Evolutionary conservation across 2,329 filamentous ascomycete genomes (phyloP).

Genomic region (Sclerotinia nivalis): DNA sequence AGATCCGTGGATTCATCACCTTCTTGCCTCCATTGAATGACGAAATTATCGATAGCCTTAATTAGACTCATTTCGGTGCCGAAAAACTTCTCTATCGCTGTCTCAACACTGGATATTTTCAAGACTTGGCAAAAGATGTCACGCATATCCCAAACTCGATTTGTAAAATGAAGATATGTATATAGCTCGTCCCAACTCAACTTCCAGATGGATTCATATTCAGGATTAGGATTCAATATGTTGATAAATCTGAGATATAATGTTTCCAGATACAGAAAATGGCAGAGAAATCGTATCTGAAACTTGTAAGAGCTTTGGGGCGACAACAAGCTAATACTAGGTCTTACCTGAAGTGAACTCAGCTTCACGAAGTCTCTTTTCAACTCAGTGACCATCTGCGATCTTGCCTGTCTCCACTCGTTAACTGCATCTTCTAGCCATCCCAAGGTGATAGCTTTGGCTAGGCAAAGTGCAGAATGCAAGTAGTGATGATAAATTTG

Average conservation of each 20-base stretch:
- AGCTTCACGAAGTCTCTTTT: not conserved
- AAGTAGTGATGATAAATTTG: not conserved
- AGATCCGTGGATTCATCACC: conserved; percentile 3
- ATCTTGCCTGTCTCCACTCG: not conserved
- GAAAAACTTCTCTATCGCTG: not conserved
- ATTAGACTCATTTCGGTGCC: not conserved
- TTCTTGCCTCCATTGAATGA: not conserved
- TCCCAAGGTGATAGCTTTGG: not conserved
- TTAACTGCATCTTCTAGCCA: not conserved
- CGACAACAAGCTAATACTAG: not conserved
- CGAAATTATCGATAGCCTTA: not conserved
- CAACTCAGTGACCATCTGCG: not conserved
- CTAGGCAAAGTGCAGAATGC: not conserved
- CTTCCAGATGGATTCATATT: not conserved
- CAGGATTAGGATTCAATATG: not conserved
- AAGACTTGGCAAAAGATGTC: not conserved
- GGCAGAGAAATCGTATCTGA: conserved; percentile 1
- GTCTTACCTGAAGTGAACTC: not conserved
- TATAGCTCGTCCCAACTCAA: not conserved
- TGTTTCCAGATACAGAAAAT: not conserved
- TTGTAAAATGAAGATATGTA: not conserved
- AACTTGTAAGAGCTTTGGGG: not conserved
- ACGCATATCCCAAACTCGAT: not conserved
- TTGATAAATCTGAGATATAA: not conserved
- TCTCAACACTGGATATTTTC: not conserved